Conservation (phyloP, 2,329 filamentous ascomycete species). For the Didymella exigua region DNA sequence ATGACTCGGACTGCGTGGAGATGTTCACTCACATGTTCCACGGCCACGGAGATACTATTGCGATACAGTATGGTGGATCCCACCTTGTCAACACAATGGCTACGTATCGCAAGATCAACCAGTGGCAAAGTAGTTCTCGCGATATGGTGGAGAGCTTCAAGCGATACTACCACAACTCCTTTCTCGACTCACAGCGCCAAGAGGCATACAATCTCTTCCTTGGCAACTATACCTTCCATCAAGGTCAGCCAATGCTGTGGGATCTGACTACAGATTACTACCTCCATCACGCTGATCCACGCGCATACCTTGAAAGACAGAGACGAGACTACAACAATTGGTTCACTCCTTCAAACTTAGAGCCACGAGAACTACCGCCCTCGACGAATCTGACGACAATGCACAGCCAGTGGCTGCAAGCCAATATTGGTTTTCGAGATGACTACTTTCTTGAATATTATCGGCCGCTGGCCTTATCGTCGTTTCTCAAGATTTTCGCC, state of each 20-base stretch:
- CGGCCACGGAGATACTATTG: slow-evolving; percentile 96
- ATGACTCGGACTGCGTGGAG: slow-evolving; percentile 94
- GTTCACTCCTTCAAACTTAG: slow-evolving; percentile 77
- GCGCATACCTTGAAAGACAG: slow-evolving; percentile 68
- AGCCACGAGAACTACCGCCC: slow-evolving; percentile 65
- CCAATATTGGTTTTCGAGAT: slow-evolving; percentile 68
- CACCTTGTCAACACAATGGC: slow-evolving; percentile 99
- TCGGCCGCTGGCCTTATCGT: slow-evolving; percentile 82
- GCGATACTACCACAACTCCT: slow-evolving; percentile 98
- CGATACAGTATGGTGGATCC: slow-evolving; percentile 95
- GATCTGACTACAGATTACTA: slow-evolving; percentile 95
- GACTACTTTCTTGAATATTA: slow-evolving; percentile 99
- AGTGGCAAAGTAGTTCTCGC: slow-evolving; percentile 95
- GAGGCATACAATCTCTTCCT: slow-evolving; percentile 98
- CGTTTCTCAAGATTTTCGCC: slow-evolving; percentile 88
- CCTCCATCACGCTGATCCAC: slow-evolving; percentile 86
- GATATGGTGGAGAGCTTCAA: slow-evolving; percentile 99
- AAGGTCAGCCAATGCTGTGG: slow-evolving; percentile 95
- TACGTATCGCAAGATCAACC: slow-evolving; percentile 97
- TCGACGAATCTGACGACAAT: slow-evolving; percentile 50
- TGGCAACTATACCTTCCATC: slow-evolving; percentile 88
- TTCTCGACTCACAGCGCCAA: slow-evolving; percentile 95
- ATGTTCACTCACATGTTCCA: slow-evolving; percentile 97
- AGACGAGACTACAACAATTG: slow-evolving; percentile 82
- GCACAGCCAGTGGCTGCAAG: slow-evolving; percentile 23